Evolutionary conservation across 441 rosid genomes (phyloP), one percentile per base, ranked within the genome.

Genomic region (Populus hybrid): DNA sequence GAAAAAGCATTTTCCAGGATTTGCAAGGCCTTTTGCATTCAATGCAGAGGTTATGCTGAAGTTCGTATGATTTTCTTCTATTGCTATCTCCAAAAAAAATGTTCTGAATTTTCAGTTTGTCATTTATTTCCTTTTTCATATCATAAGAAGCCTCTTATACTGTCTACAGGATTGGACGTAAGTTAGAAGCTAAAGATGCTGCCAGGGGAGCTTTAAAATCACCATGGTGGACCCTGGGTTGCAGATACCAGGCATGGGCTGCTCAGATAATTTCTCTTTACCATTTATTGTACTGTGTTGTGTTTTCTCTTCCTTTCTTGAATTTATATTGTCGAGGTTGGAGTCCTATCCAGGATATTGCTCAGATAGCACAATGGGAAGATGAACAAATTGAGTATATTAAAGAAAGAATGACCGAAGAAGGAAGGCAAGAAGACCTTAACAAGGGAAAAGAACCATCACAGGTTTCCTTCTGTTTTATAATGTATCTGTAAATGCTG

Each of bases 211-310:
- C 97, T 78, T 75, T 94, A 82, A 94, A 89, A 85, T 88, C 91
- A 68, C 95, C 98, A 12, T 94, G 98, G 98, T 94, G 97, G 98
- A 90, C 97, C 74, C 86, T 94, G 32, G 98, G 98, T 76, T 94
- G 97, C 84, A 85, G 78, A 73, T 93, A 93, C 74, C 86, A 86
- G 88, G 98, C 90, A 85, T 28, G 64, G 21, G 18, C 28, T 77
- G 26, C 77, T 21, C 38, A 35, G 9, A 64, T 70, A n/a, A 30
- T 57, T 26, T 63, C 73, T 42, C 53, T 65, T 24, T n/a, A 7
- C 24, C 63, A 10, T 30, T 26, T 38, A 12, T 65, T 69, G n/a
- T 20, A 14, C 23, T 64, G 40, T 35, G 23, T 23, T 32, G 24
- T 64, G 23, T 30, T 28, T 59, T 64, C 57, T 61, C 65, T 46